Percentiles rank a stretch among this genome's conserved stretches.
phyloP scores from a whole-genome alignment of 768 basidiomycete genomes.

The Trametes elegans region DNA sequence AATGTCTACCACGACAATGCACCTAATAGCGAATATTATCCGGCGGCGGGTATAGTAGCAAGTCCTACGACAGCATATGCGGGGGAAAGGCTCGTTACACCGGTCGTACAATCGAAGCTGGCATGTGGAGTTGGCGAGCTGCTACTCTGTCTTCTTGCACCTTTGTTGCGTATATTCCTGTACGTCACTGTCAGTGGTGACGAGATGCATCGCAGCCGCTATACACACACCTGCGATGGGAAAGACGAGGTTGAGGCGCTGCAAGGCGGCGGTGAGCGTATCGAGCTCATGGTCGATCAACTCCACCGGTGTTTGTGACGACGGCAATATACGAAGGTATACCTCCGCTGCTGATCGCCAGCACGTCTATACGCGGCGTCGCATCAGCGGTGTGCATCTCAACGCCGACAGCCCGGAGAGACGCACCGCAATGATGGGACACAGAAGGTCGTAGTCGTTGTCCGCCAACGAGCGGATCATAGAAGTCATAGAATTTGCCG shows the following conservation, averaged over 20 bases:
- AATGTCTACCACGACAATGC: too few species aligned
- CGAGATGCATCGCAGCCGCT: background rate
- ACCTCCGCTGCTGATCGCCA: conserved; percentile 41
- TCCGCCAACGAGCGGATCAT: conserved; percentile 48
- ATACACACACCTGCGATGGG: conserved; percentile 36
- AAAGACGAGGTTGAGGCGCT: conserved; percentile 34
- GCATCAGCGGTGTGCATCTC: background rate
- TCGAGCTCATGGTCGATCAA: conserved; percentile 34
- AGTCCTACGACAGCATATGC: too few species aligned
- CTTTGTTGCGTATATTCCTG: conserved; percentile 16
- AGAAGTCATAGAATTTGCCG: conserved; percentile 42
- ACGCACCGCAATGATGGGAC: conserved; percentile 54
- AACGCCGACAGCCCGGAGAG: background rate
- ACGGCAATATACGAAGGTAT: conserved; percentile 34
- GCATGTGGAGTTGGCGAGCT: background rate
- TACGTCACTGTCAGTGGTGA: background rate
- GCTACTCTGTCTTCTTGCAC: conserved; percentile 9
- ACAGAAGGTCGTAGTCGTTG: conserved; percentile 50
- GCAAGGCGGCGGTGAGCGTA: conserved; percentile 35
- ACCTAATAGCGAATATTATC: too few species aligned
- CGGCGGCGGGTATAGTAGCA: background rate
- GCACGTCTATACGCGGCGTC: conserved; percentile 32
- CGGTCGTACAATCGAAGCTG: background rate
- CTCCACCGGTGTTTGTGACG: conserved; percentile 26
- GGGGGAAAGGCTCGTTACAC: too few species aligned